Conservation (phyloP, 2,329 filamentous ascomycete genomes). For the Xylariaceae sp. region DNA sequence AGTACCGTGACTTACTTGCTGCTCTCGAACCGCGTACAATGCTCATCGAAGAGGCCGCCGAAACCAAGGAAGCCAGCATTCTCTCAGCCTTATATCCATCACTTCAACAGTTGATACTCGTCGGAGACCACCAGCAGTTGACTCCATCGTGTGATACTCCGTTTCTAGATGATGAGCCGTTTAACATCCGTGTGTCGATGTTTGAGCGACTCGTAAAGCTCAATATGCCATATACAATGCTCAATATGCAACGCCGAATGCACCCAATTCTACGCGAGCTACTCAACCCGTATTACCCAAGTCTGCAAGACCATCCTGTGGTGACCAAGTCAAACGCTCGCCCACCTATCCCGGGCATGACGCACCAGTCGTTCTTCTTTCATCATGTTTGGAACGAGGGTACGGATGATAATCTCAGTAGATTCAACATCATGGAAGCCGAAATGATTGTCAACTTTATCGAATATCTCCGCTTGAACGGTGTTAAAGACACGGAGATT, state of each 20-base stretch:
- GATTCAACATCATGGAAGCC: constrained; percentile 66
- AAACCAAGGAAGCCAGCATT: constrained; percentile 62
- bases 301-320: constrained; percentile 40
- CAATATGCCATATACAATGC: constrained; percentile 55
- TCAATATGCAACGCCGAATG: constrained; percentile 63
- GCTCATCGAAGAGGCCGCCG: constrained; percentile 75
- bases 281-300: constrained; percentile 44
- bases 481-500: constrained; percentile 54
- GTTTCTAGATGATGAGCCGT: constrained; percentile 55
- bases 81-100: constrained; percentile 46
- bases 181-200: constrained; percentile 65
- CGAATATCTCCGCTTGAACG: constrained; percentile 66
- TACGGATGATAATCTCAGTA: constrained; percentile 58
- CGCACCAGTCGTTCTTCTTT: constrained; percentile 38
- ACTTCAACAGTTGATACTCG: constrained; percentile 49
- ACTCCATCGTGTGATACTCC: constrained; percentile 61
- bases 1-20: constrained; percentile 67
- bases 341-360: constrained; percentile 44
- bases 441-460: constrained; percentile 70
- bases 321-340: constrained; percentile 34
- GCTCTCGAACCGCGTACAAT: constrained; percentile 62
- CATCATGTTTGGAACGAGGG: constrained; percentile 60
- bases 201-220: constrained; percentile 74
- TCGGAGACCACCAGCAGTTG: constrained; percentile 79
- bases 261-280: constrained; percentile 41